A percentile compares a stretch with the other conserved stretches of the same genome.
Evolutionary conservation across 768 basidiomycete genomes (phyloP).

Genomic region (Trametes villosa): DNA sequence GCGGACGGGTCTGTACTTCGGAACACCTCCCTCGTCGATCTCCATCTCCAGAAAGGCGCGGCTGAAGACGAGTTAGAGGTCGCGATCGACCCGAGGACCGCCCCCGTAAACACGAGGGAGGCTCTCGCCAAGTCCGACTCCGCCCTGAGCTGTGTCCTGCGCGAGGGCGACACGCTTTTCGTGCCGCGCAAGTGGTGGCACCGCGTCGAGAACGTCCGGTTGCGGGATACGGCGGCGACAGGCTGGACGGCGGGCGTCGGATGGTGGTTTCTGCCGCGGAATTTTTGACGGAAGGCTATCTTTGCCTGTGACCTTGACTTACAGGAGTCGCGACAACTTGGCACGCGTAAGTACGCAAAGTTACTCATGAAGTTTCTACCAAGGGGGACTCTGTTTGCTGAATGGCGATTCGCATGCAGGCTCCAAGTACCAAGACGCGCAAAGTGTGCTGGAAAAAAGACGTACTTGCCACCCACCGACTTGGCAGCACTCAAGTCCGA

Average conservation of each 20-base stretch:
- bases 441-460: too few relatives aligned
- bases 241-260: constrained; percentile 33
- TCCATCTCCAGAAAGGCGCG: constrained; percentile 5
- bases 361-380: too few relatives aligned
- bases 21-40: constrained; percentile 24
- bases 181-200: constrained; percentile 34
- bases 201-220: constrained; percentile 31
- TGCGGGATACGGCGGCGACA: neutral
- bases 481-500: too few relatives aligned
- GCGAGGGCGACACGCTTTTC: constrained; percentile 32
- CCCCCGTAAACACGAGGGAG: constrained; percentile 7
- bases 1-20: constrained; percentile 12
- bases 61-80: neutral
- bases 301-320: too few relatives aligned
- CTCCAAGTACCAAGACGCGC: too few relatives aligned
- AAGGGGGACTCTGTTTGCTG: too few relatives aligned
- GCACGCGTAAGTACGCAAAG: too few relatives aligned
- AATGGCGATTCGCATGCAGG: too few relatives aligned
- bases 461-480: too few relatives aligned
- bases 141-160: constrained; percentile 26
- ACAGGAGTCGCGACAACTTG: too few relatives aligned
- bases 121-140: constrained; percentile 2
- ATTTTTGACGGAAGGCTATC: neutral
- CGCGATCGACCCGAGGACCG: constrained; percentile 1
- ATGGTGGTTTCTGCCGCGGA: constrained; percentile 33